A percentile compares a stretch with the other conserved stretches of the same genome.
Evolutionary conservation across 31 red algal genomes (phyloP).

Genomic region (Asparagopsis taxiformis): DNA sequence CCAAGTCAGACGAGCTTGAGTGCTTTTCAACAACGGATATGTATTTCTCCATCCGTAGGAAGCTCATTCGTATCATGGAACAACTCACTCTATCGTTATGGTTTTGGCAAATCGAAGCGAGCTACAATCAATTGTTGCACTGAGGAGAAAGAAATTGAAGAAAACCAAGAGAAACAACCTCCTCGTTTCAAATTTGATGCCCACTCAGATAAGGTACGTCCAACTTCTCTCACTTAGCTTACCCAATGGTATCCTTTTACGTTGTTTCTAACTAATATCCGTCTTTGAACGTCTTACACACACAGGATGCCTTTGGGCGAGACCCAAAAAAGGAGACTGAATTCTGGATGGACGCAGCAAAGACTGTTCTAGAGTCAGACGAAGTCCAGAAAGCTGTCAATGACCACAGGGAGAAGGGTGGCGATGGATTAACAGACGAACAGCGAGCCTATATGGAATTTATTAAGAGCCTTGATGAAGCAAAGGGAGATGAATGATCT

Average conservation of each 20-base stretch:
- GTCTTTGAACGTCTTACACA: no score
- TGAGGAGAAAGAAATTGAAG: not conserved
- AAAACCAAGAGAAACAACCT: not conserved
- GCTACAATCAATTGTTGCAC: not conserved
- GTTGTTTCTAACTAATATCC: no score
- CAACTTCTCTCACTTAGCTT: not conserved
- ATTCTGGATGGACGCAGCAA: slow-evolving; percentile 70
- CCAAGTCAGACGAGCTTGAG: no score
- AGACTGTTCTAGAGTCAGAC: slow-evolving; percentile 57
- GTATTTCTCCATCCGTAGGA: no score
- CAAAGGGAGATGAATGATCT: not conserved
- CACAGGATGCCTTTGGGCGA: slow-evolving; percentile 74
- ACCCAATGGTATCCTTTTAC: no score
- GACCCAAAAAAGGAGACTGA: slow-evolving; percentile 87
- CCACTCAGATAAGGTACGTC: slow-evolving; percentile 31
- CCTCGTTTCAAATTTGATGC: slow-evolving; percentile 23
- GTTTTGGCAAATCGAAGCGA: no score
- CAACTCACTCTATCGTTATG: no score
- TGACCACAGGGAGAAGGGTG: slow-evolving; percentile 39
- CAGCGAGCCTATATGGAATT: slow-evolving; percentile 82
- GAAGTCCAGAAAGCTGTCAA: slow-evolving; percentile 69
- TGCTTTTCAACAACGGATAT: no score
- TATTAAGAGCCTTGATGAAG: slow-evolving; percentile 56
- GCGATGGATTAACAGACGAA: slow-evolving; percentile 60
- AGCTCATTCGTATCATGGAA: no score